A percentile compares a stretch with the other conserved stretches of the same genome.
Conservation (phyloP, 2,329 filamentous ascomycete genomes). For the Gyromitra esculenta region DNA sequence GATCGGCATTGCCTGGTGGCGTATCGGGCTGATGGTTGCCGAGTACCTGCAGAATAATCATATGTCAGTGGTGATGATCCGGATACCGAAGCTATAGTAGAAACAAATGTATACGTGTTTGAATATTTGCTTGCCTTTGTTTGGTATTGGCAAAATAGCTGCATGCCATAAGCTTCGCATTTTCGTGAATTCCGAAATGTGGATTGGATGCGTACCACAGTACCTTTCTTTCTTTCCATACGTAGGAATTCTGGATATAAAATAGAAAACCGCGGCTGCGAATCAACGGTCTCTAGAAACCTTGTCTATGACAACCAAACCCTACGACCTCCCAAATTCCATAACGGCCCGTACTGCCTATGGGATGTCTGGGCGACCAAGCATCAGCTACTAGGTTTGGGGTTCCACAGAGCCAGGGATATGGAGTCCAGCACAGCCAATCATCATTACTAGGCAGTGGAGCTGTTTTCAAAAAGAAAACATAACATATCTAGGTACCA, state of each 20-base stretch:
- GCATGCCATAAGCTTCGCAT: not conserved
- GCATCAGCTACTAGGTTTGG: not conserved
- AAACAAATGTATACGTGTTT: not conserved
- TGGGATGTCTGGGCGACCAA: not conserved
- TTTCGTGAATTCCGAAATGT: not conserved
- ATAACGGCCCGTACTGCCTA: not conserved
- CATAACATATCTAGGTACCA: no score
- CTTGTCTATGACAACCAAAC: not conserved
- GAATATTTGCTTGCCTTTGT: not conserved
- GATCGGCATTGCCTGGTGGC: slow-evolving; percentile 3
- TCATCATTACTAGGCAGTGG: not conserved
- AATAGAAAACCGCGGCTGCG: not conserved
- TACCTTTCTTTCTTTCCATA: not conserved
- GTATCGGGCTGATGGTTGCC: slow-evolving; percentile 31
- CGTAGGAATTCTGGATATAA: not conserved
- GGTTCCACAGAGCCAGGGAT: not conserved
- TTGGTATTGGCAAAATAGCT: not conserved
- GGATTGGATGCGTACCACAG: not conserved
- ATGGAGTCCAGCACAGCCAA: not conserved
- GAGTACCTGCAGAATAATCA: not conserved
- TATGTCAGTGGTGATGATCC: not conserved
- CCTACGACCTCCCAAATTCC: not conserved
- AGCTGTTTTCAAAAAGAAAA: no score
- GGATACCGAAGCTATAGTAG: not conserved
- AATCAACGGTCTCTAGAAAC: not conserved